phyloP scores from a whole-genome alignment of 176 grass and related monocot genomes.

The Hyparrhenia diplandra region DNA sequence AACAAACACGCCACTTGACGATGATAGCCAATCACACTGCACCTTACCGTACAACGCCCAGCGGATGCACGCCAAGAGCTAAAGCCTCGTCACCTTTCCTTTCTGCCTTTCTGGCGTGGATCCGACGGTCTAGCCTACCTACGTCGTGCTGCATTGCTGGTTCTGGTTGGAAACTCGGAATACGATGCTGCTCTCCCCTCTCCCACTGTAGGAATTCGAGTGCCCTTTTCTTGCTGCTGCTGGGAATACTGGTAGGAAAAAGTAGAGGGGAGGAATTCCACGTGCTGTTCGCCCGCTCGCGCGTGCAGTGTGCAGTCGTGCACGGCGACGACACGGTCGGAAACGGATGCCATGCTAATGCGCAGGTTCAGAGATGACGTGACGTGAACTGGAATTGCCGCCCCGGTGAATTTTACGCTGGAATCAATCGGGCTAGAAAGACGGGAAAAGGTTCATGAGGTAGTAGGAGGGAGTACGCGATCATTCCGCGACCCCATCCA shows the following conservation, averaged over 20 bases:
- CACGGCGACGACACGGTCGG: background rate
- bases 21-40: background rate
- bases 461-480: background rate
- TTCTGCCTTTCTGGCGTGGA: no score
- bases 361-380: background rate
- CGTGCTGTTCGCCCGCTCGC: background rate
- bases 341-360: background rate
- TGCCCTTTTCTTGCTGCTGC: background rate
- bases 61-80: background rate
- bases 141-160: background rate
- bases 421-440: background rate
- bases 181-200: background rate
- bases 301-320: background rate
- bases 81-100: background rate
- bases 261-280: background rate
- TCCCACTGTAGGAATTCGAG: background rate
- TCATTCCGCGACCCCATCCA: background rate
- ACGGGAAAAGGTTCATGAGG: conserved; percentile 11
- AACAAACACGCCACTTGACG: background rate
- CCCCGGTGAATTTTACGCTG: background rate
- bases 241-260: background rate
- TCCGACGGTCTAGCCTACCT: no score
- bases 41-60: background rate
- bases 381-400: background rate
- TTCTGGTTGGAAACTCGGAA: background rate